Conservation (phyloP, 257 asterid species). For the Verbascum thapsus region DNA sequence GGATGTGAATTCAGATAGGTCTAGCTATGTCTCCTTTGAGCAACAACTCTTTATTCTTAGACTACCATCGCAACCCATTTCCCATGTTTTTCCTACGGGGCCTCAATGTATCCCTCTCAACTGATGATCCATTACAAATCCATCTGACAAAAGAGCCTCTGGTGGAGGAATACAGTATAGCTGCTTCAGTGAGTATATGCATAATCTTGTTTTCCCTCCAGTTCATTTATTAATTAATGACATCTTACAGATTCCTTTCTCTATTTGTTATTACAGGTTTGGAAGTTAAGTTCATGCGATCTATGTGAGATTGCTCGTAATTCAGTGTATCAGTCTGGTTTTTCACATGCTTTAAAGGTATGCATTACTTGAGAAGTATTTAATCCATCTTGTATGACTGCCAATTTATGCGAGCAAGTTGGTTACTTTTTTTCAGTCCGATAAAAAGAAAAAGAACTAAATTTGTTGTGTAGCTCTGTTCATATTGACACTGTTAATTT, state of each 20-base stretch:
- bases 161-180: constrained; percentile 98
- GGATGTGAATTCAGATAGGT: constrained; percentile 69
- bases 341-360: constrained; percentile 91
- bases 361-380: too few species aligned
- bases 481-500: neutral
- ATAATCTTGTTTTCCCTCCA: constrained; percentile 5
- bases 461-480: too few species aligned
- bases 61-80: constrained; percentile 96
- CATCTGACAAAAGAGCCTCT: constrained; percentile 97
- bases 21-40: constrained; percentile 98
- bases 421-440: too few species aligned
- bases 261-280: constrained; percentile 54
- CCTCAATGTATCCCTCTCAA: constrained; percentile 91
- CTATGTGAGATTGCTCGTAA: constrained; percentile 97
- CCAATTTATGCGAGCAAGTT: too few species aligned
- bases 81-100: constrained; percentile 93
- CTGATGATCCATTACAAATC: constrained; percentile 96
- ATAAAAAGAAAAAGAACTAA: too few species aligned
- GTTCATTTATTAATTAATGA: constrained; percentile 1
- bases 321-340: constrained; percentile 94
- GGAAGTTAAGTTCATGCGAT: constrained; percentile 95
- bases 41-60: constrained; percentile 93
- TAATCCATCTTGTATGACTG: too few species aligned
- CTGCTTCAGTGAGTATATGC: constrained; percentile 87
- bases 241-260: constrained; percentile 6